Evolutionary conservation across 495 filamentous ascomycete genomes (phyloP), one percentile per base, ranked within the genome.

Genomic region (Immersiella caudata): DNA sequence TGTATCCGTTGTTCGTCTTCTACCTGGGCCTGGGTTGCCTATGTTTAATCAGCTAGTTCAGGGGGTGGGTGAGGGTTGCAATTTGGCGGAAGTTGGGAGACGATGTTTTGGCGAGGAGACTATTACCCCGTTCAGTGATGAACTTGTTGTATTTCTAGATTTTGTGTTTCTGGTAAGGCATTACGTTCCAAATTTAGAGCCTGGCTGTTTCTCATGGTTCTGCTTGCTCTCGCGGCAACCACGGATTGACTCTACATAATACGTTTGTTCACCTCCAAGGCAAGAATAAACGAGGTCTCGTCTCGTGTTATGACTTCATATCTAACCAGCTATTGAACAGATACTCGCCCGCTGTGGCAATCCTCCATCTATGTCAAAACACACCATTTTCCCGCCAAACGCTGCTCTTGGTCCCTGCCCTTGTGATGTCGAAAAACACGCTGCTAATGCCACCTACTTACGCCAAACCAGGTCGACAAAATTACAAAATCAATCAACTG

Each of bases 1-100:
- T 99, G 26, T 99, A 94, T 74, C 95, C 95, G 46, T 80, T 99
- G 56, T 91, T 96, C 70, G 90, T 98, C n/a, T 99, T 98, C 77
- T 99, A 99, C 79, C 79, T 97, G 57, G 90, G 90, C 3, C 84
- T 99, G 66, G 95, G 93, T 8, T 97, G 93, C 76, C 85, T 99
- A 59, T 99, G 95, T 79, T 96, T 98, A 73, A 96, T 99, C 73
- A 96, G 93, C 78, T 99, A 87, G 71, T 26, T 9, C 18, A 14
- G 29, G 29, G 6, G 20, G 24, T 62, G 0, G 21, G 35, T 21
- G 24, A 20, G 12, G 21, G 24, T 21, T 24, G 35, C 33, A 5
- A 14, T 16, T 59, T 67, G 26, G n/a, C 18, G 52, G 35, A 20
- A 26, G 35, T 3, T 20, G 2, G 4, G n/a, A 18, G 5, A 21